Evolutionary conservation across 2,329 filamentous ascomycete species (phyloP), one percentile per base, ranked within the genome.

Genomic region (Colletotrichum ledebouriae): DNA sequence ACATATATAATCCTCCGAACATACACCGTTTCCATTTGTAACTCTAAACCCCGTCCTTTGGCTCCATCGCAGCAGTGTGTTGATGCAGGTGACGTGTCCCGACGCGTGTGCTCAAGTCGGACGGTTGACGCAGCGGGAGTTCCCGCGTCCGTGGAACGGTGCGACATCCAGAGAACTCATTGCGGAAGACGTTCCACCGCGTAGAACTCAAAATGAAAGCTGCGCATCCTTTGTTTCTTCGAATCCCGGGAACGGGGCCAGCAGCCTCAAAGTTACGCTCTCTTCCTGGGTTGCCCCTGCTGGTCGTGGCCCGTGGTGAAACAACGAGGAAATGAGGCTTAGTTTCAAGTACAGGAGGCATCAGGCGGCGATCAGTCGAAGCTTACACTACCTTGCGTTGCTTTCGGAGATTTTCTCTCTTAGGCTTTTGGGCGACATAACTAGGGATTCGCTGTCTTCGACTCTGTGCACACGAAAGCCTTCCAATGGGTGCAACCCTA

Each of bases 301-400:
- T 17, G 13, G 39, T 7, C 41, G 2, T 25, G 59, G 39, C n/a
- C 50, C 50, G 42, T 57, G 46, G n/a, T 42, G 64, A 58, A 39
- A 64, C 53, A 9, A 17, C 49, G 37, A 1, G 12, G 46, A 46
- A 62, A 47, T 61, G 57, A 61, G 49, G 63, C 57, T 49, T 15
- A 29, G 46, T 63, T 63, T 63, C 64, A 63, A 39, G 52, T 58
- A 59, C 42, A 57, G 29, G 20, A 22, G 33, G 53, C 17, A 17
- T 12, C 11, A 11, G 13, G 22, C 53, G 29, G 11, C 25, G 20
- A 9, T 37, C 15, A 49, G 46, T 12, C 22, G 17, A 57, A 10
- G 53, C 39, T 22, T 13, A 29, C 37, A 20, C 39, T 15, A 17
- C 39, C 7, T 15, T 12, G 15, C 13, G 9, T 44, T 57, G 22